Evolutionary conservation across 129 eudicot species (phyloP).

Genomic region (Oenanthe sinensis): DNA sequence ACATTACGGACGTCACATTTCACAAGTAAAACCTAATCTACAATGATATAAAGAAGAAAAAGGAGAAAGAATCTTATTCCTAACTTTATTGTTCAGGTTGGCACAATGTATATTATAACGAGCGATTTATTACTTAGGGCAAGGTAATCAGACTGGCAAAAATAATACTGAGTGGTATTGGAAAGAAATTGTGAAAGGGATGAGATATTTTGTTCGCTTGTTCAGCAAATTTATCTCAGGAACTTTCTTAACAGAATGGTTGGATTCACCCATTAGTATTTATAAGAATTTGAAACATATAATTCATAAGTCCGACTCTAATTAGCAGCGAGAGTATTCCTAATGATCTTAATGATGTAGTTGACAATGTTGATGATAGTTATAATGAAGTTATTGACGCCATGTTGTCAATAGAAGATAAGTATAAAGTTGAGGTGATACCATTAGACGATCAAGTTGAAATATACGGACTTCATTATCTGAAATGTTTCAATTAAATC

Average conservation of each 20-base stretch:
- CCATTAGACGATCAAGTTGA: background rate
- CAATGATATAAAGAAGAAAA: too few species aligned
- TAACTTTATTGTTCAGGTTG: background rate
- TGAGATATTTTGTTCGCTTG: background rate
- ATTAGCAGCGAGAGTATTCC: background rate
- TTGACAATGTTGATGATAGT: background rate
- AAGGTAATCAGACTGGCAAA: background rate
- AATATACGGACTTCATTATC: background rate
- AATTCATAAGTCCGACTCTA: background rate
- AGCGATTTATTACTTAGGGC: background rate
- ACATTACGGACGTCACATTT: too few species aligned
- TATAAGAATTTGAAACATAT: background rate
- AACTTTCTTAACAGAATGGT: background rate
- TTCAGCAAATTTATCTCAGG: background rate
- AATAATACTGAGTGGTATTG: background rate
- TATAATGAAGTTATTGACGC: background rate
- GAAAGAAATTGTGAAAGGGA: background rate
- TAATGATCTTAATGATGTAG: background rate
- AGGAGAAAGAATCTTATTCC: too few species aligned
- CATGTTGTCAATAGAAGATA: background rate
- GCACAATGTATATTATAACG: background rate
- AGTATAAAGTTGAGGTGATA: background rate
- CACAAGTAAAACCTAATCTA: too few species aligned
- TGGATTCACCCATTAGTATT: background rate
- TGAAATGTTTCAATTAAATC: background rate